Percentiles rank a stretch among this genome's conserved stretches.
phyloP scores from a whole-genome alignment of 2,329 filamentous ascomycete species.

The Hymenoscyphus salicellus region DNA sequence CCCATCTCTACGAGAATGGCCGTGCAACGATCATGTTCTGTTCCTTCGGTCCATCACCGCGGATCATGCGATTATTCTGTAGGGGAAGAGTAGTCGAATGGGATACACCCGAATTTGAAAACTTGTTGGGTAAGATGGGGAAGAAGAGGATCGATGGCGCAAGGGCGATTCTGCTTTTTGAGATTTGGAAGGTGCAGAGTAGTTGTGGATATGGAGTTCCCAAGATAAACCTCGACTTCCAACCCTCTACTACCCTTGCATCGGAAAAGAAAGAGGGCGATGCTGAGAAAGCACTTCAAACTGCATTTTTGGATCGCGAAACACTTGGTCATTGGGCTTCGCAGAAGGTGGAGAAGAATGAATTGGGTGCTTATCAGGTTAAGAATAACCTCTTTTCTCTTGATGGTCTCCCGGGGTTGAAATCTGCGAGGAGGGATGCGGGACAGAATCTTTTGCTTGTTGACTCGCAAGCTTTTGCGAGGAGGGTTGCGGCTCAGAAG shows the following conservation, averaged over 20 bases:
- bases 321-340: constrained; percentile 53
- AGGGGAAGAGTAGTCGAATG: constrained; percentile 57
- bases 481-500: constrained; percentile 17
- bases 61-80: constrained; percentile 65
- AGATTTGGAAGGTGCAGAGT: constrained; percentile 64
- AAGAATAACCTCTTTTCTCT: constrained; percentile 54
- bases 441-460: constrained; percentile 48
- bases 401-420: constrained; percentile 58
- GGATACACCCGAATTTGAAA: constrained; percentile 49
- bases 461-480: constrained; percentile 32
- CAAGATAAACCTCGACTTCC: constrained; percentile 18
- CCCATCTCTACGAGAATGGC: constrained; percentile 73
- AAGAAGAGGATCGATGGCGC: constrained; percentile 46
- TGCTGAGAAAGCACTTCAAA: constrained; percentile 28
- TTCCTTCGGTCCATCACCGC: constrained; percentile 56
- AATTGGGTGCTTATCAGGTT: constrained; percentile 54
- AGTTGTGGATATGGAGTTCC: constrained; percentile 66
- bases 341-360: constrained; percentile 48
- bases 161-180: constrained; percentile 58
- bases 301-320: constrained; percentile 49
- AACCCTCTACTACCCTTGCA: not conserved
- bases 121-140: constrained; percentile 45
- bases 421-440: constrained; percentile 47
- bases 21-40: constrained; percentile 73
- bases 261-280: constrained; percentile 13